These are phyloP conservation scores for Botrytis pseudocinerea DNA, from an alignment of 2,329 filamentous ascomycete species.

Conservation along the genomic window DNA sequence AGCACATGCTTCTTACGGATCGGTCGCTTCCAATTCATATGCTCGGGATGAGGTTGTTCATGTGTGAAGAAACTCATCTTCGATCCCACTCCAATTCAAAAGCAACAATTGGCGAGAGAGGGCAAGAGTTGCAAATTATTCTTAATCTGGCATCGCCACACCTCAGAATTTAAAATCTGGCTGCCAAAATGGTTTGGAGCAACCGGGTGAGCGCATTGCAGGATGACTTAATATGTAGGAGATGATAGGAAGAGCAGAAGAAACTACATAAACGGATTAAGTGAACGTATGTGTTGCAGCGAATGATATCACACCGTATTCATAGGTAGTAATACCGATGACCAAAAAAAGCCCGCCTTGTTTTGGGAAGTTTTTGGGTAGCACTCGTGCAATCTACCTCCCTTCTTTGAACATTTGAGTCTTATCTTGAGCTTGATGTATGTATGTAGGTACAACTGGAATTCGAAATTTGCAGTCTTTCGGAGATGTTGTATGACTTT, in stretches of 20 bases:
- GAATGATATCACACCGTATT: not conserved
- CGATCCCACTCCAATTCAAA: not conserved
- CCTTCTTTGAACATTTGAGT: not conserved
- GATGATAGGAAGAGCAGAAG: not conserved
- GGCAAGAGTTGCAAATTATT: not conserved
- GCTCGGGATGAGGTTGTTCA: not conserved
- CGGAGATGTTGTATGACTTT: not conserved
- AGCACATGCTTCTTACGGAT: not conserved
- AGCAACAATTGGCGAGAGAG: constrained; percentile 3
- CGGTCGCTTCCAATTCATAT: not conserved
- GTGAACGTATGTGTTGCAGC: not conserved
- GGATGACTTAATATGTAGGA: not conserved
- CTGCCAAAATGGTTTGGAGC: not conserved
- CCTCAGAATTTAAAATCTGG: not conserved
- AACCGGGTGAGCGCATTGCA: not conserved
- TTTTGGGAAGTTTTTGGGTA: not conserved
- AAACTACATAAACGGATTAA: not conserved
- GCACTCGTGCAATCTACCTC: not conserved
- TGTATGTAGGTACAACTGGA: not conserved
- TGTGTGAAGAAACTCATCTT: not conserved
- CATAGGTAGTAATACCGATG: not conserved
- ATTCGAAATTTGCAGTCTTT: not conserved
- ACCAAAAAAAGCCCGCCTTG: not conserved
- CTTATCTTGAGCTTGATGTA: not conserved
- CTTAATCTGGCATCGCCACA: constrained; percentile 9